Percentiles rank a stretch among this genome's conserved stretches.
phyloP scores from a whole-genome alignment of 352 stramenopile genomes.

The Phytophthora citrophthora region DNA sequence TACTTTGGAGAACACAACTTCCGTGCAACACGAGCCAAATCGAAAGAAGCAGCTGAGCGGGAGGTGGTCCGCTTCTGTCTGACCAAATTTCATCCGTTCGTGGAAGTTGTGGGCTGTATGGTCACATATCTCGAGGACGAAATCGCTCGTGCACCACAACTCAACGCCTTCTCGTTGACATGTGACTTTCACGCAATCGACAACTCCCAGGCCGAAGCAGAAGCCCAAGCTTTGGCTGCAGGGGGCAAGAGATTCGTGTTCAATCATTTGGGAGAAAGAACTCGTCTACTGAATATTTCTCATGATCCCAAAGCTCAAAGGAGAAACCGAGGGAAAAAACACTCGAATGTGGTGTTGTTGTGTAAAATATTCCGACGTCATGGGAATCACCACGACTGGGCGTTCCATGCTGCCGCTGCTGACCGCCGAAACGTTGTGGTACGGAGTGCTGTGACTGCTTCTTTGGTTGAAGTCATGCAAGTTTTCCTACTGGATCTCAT shows the following conservation, averaged over 20 bases:
- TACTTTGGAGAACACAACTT: slow-evolving; percentile 50
- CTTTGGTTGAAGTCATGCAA: slow-evolving; percentile 57
- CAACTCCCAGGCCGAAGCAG: slow-evolving; percentile 29
- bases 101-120: slow-evolving; percentile 57
- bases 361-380: slow-evolving; percentile 61
- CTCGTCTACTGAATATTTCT: slow-evolving; percentile 29
- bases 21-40: slow-evolving; percentile 34
- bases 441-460: slow-evolving; percentile 52
- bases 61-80: slow-evolving; percentile 49
- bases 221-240: slow-evolving; percentile 34
- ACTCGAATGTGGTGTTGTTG: slow-evolving; percentile 50
- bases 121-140: slow-evolving; percentile 57
- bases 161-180: slow-evolving; percentile 57
- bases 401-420: slow-evolving; percentile 47
- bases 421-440: slow-evolving; percentile 32
- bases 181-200: slow-evolving; percentile 43
- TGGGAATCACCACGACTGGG: slow-evolving; percentile 32
- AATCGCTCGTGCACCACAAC: slow-evolving; percentile 44
- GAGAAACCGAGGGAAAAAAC: slow-evolving; percentile 19
- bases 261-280: slow-evolving; percentile 24
- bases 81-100: slow-evolving; percentile 46
- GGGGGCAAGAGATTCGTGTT: slow-evolving; percentile 34
- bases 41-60: slow-evolving; percentile 51
- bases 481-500: slow-evolving; percentile 72
- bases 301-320: slow-evolving; percentile 34